Percentiles rank a stretch among this genome's conserved stretches.
phyloP scores from a whole-genome alignment of 208 protist genomes.

The Angomonas deanei region DNA sequence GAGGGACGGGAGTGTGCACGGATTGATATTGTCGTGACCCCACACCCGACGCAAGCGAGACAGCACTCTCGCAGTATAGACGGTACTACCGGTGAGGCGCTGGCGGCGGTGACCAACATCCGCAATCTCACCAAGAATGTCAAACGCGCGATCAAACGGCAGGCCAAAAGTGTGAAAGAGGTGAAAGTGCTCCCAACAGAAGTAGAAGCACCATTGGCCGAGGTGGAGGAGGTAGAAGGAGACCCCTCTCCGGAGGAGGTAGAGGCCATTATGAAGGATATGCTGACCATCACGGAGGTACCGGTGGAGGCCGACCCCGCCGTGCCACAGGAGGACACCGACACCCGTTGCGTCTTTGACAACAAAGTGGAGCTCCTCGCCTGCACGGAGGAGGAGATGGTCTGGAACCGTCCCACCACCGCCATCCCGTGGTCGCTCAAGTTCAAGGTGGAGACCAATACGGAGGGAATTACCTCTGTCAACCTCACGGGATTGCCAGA shows the following conservation, averaged over 20 bases:
- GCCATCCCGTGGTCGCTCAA: slow-evolving; percentile 43
- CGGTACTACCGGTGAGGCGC: background rate
- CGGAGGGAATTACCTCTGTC: slow-evolving; percentile 7
- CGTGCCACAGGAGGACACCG: background rate
- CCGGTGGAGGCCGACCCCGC: background rate
- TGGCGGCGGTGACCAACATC: background rate
- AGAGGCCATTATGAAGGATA: slow-evolving; percentile 2
- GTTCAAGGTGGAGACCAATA: slow-evolving; percentile 16
- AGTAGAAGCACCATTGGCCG: background rate
- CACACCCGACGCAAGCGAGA: slow-evolving; percentile 3
- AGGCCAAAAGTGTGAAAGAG: no score
- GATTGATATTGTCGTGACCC: slow-evolving; percentile 54
- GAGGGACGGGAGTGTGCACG: slow-evolving; percentile 37
- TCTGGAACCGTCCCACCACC: slow-evolving; percentile 34
- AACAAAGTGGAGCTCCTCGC: slow-evolving; percentile 40
- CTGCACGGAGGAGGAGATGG: slow-evolving; percentile 41
- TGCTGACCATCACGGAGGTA: background rate
- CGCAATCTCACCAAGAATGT: no score
- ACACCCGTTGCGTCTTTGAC: slow-evolving; percentile 17
- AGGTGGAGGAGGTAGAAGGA: background rate
- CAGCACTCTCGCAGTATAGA: background rate
- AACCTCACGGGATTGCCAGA: slow-evolving; percentile 13
- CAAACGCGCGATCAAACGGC: slow-evolving; percentile 13
- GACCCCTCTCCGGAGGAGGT: background rate
- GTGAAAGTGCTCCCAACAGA: no score